A percentile compares a stretch with the other conserved stretches of the same genome.
phyloP scores from a whole-genome alignment of 345 rosid genomes.

The Brassica incana region DNA sequence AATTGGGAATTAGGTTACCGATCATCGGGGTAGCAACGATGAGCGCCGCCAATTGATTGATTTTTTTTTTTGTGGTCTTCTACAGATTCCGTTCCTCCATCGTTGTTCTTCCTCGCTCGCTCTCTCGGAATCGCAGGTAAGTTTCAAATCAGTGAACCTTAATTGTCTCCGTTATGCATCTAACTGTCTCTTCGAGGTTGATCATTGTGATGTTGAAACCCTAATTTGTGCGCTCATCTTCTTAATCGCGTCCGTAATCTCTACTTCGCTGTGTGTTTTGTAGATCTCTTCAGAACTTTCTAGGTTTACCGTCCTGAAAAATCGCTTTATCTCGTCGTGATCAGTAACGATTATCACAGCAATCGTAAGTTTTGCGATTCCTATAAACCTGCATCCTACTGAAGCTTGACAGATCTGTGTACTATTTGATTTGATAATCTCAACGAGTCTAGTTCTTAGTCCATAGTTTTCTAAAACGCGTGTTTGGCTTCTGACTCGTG shows the following conservation, averaged over 20 bases:
- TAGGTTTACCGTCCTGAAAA: constrained; percentile 3
- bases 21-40: not conserved
- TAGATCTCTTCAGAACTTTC: not conserved
- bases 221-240: not conserved
- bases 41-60: not conserved
- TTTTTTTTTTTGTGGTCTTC: not conserved
- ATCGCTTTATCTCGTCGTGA: not conserved
- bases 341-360: not conserved
- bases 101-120: not conserved
- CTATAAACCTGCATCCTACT: constrained; percentile 1
- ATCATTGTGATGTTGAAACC: not conserved
- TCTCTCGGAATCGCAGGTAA: not conserved
- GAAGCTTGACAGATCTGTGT: not conserved
- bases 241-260: not conserved
- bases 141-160: not conserved
- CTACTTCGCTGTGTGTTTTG: not conserved
- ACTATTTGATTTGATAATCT: not conserved
- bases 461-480: not conserved
- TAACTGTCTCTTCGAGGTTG: not conserved
- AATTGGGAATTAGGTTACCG: not conserved
- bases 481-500: not conserved
- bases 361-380: not conserved
- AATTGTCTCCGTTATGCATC: not conserved
- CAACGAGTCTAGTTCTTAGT: not conserved
- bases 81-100: not conserved